Conservation (phyloP, 1,139 yeast genomes). For the Blastobotrys ciferrii region DNA sequence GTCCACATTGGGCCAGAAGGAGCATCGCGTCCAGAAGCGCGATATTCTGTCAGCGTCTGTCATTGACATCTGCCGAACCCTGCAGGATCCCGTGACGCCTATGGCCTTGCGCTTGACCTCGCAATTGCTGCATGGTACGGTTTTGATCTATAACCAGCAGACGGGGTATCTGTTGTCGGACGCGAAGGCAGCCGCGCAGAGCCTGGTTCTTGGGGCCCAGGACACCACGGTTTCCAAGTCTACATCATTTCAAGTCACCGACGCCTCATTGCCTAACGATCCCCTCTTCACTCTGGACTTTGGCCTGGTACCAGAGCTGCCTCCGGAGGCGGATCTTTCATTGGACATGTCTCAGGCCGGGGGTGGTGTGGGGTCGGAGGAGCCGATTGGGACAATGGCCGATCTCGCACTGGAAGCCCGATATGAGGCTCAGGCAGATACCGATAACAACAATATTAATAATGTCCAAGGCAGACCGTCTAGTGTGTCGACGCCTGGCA, state of each 20-base stretch:
- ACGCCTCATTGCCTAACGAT: slow-evolving; percentile 10
- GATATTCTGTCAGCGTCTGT: slow-evolving; percentile 8
- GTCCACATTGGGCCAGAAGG: slow-evolving; percentile 21
- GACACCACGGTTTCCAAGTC: slow-evolving; percentile 2
- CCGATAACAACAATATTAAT: not conserved
- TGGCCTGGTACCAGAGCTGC: slow-evolving; percentile 16
- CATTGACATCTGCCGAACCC: slow-evolving; percentile 8
- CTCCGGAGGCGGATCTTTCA: slow-evolving; percentile 2
- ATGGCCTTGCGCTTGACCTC: slow-evolving; percentile 15
- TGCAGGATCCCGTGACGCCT: not conserved
- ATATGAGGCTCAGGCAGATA: not conserved
- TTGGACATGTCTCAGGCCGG: not conserved
- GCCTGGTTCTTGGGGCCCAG: not conserved
- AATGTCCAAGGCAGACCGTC: not conserved
- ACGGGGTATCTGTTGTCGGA: slow-evolving; percentile 7
- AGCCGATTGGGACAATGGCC: not conserved
- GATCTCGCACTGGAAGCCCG: not conserved
- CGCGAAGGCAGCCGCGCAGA: not conserved
- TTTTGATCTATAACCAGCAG: slow-evolving; percentile 11
- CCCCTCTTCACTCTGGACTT: slow-evolving; percentile 15
- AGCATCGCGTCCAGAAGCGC: slow-evolving; percentile 11
- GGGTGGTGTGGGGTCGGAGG: not conserved
- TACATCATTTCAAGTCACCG: not conserved
- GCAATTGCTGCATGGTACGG: slow-evolving; percentile 16
- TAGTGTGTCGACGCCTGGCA: not conserved